Conservation (phyloP, 352 stramenopile species). For the Globisporangium paroecandrum region DNA sequence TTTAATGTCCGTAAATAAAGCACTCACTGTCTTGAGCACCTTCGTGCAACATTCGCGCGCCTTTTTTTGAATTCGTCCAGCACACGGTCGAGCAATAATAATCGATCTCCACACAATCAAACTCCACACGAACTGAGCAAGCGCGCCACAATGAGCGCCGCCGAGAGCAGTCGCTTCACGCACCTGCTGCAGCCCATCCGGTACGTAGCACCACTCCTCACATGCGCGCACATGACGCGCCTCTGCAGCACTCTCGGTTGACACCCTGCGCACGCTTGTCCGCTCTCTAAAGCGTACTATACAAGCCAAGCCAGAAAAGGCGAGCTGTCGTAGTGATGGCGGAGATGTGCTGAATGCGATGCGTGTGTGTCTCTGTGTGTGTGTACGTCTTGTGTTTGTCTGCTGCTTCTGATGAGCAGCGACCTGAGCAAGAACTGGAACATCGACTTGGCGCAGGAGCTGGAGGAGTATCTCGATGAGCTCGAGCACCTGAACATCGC, state of each 20-base stretch:
- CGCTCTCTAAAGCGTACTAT: neutral
- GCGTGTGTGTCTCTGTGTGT: neutral
- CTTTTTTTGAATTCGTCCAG: slow-evolving; percentile 4
- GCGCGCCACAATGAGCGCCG: neutral
- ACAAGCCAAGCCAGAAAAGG: neutral
- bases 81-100: neutral
- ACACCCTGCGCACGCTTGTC: neutral
- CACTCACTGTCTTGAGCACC: neutral
- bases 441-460: slow-evolving; percentile 86
- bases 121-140: neutral
- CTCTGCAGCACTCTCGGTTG: neutral
- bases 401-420: slow-evolving; percentile 23
- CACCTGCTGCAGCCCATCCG: slow-evolving; percentile 85
- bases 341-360: neutral
- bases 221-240: neutral
- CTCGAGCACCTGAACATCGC: slow-evolving; percentile 70
- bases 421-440: slow-evolving; percentile 91
- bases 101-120: neutral
- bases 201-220: slow-evolving; percentile 26
- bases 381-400: neutral
- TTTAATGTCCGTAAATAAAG: neutral
- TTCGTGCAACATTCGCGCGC: slow-evolving; percentile 2
- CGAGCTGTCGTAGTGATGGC: neutral
- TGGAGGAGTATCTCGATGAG: slow-evolving; percentile 90
- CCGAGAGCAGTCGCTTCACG: slow-evolving; percentile 52